These are phyloP conservation scores for Dryadomyces sulphureus DNA, from an alignment of 2,329 filamentous ascomycete species.

Conservation along the genomic window DNA sequence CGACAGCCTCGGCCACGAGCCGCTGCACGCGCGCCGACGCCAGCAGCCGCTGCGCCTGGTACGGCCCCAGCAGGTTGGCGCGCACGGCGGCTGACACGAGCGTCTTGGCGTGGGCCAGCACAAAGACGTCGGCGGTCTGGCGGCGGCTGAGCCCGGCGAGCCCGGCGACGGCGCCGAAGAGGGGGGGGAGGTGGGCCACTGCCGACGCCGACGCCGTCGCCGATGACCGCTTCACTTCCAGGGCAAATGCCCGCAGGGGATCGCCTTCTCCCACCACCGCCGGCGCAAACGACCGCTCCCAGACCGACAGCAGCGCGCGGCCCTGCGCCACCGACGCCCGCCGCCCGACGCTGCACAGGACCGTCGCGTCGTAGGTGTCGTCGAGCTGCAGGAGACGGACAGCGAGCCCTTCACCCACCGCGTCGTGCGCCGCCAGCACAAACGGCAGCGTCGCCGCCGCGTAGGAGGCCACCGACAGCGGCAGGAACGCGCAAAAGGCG, in stretches of 20 bases:
- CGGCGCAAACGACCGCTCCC: constrained; percentile 53
- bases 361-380: constrained; percentile 61
- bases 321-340: constrained; percentile 65
- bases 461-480: constrained; percentile 54
- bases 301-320: constrained; percentile 57
- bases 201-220: constrained; percentile 1
- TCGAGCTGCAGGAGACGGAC: constrained; percentile 41
- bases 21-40: constrained; percentile 43
- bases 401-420: background rate
- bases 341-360: constrained; percentile 65
- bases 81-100: constrained; percentile 63
- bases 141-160: constrained; percentile 44
- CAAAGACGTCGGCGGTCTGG: constrained; percentile 59
- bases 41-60: constrained; percentile 61
- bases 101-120: constrained; percentile 64
- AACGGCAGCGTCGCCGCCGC: constrained; percentile 63
- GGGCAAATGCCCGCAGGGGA: constrained; percentile 21
- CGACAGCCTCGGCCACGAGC: constrained; percentile 42
- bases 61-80: constrained; percentile 65
- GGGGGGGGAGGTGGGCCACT: constrained; percentile 52
- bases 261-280: constrained; percentile 5
- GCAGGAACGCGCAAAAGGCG: constrained; percentile 52
- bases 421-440: constrained; percentile 50
- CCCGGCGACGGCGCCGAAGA: constrained; percentile 52
- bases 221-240: constrained; percentile 17